A percentile compares a stretch with the other conserved stretches of the same genome.
Conservation (phyloP, 2,329 filamentous ascomycete species). For the Mollisiaceae sp. region DNA sequence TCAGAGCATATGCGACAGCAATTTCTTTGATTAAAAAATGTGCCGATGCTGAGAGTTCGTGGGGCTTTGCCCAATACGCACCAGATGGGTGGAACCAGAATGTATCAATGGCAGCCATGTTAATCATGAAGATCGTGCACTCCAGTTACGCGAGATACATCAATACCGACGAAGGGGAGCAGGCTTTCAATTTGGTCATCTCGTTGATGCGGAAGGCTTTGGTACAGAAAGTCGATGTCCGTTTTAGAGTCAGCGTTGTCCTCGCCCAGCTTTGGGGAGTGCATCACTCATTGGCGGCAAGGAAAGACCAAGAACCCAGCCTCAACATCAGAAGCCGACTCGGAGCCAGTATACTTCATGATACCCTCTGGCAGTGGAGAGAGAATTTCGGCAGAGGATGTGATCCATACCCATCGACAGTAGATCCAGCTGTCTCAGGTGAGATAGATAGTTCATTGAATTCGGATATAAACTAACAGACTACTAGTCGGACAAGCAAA, state of each 20-base stretch:
- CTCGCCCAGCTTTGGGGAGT: not conserved
- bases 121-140: constrained; percentile 16
- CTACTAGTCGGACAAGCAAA: not conserved
- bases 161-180: constrained; percentile 1
- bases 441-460: not conserved
- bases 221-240: not conserved
- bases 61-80: constrained; percentile 7
- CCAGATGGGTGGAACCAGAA: constrained; percentile 3
- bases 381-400: constrained; percentile 3
- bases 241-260: not conserved
- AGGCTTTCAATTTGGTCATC: constrained; percentile 12
- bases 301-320: constrained; percentile 1
- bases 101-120: constrained; percentile 5
- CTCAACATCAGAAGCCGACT: constrained; percentile 2
- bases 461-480: not conserved
- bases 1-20: constrained; percentile 16
- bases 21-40: not conserved
- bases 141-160: constrained; percentile 13
- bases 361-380: constrained; percentile 9
- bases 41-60: not conserved
- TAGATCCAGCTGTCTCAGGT: not conserved
- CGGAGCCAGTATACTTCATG: not conserved
- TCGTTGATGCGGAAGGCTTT: constrained; percentile 9
- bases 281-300: not conserved
- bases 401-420: not conserved